A percentile compares a stretch with the other conserved stretches of the same genome.
Conservation (phyloP, 768 basidiomycete genomes). For the Termitomyces sp. region DNA sequence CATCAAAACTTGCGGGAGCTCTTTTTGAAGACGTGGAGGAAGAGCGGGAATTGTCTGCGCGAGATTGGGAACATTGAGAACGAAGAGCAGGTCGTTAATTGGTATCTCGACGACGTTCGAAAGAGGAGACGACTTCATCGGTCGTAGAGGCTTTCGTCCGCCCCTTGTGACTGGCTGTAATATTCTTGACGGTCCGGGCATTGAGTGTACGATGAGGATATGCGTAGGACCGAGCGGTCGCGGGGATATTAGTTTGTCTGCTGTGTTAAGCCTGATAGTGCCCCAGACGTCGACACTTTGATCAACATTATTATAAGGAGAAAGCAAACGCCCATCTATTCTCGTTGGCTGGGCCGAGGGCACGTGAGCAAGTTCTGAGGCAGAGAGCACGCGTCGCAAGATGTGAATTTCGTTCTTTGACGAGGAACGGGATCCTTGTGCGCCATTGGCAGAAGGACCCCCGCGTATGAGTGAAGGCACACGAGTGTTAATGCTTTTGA, state of each 20-base stretch:
- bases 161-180: constrained; percentile 1
- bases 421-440: constrained; percentile 3
- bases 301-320: constrained; percentile 4
- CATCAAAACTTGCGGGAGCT: constrained; percentile 28
- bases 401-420: constrained; percentile 10
- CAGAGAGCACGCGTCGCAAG: constrained; percentile 23
- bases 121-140: constrained; percentile 2
- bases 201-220: constrained; percentile 22
- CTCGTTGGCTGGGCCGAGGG: constrained; percentile 1
- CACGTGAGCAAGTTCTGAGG: constrained; percentile 15
- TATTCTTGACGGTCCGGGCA: constrained; percentile 2
- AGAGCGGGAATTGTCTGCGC: constrained; percentile 14
- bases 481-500: constrained; percentile 21
- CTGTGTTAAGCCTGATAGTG: constrained; percentile 20
- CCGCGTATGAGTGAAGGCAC: constrained; percentile 19
- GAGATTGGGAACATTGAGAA: constrained; percentile 31
- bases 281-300: constrained; percentile 20
- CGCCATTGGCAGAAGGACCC: neutral
- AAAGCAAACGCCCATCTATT: neutral
- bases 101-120: constrained; percentile 25
- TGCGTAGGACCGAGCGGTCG: constrained; percentile 32
- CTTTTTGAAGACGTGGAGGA: constrained; percentile 28
- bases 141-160: neutral
- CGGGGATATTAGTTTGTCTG: constrained; percentile 28
- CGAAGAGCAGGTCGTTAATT: constrained; percentile 34